These are phyloP conservation scores for Sporothrix protearum DNA, from an alignment of 2,329 filamentous ascomycete species.

Conservation along the genomic window DNA sequence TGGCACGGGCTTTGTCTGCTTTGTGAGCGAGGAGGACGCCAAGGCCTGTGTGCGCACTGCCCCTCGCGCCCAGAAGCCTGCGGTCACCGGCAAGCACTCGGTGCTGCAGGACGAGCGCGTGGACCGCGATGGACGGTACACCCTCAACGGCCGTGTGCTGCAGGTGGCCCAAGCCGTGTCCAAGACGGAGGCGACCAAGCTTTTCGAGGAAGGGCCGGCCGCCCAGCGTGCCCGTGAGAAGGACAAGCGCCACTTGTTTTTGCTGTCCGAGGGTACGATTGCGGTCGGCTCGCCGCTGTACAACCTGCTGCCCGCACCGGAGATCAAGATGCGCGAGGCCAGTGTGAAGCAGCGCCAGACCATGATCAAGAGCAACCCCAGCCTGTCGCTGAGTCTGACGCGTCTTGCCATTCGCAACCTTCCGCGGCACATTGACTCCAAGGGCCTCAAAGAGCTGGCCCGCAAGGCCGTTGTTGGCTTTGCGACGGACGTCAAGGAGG, in stretches of 20 bases:
- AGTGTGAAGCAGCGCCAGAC: constrained; percentile 84
- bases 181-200: constrained; percentile 71
- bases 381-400: constrained; percentile 81
- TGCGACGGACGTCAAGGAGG: constrained; percentile 79
- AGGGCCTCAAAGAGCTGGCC: constrained; percentile 86
- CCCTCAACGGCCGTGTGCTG: constrained; percentile 81
- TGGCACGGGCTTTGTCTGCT: constrained; percentile 94
- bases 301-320: constrained; percentile 68
- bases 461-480: constrained; percentile 93
- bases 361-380: constrained; percentile 86
- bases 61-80: constrained; percentile 47
- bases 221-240: constrained; percentile 63
- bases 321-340: constrained; percentile 83
- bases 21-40: constrained; percentile 72
- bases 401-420: constrained; percentile 90
- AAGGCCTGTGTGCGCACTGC: constrained; percentile 71
- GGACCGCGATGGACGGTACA: constrained; percentile 82
- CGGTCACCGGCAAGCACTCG: constrained; percentile 64
- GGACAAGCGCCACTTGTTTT: constrained; percentile 85
- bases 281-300: constrained; percentile 73
- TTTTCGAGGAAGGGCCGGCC: constrained; percentile 69
- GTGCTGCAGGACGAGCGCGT: constrained; percentile 81
- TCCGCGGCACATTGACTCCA: constrained; percentile 75
- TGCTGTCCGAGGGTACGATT: constrained; percentile 83
- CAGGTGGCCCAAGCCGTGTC: constrained; percentile 81